phyloP scores from a whole-genome alignment of 2,329 filamentous ascomycete species.

The Paecilomyces niveus region DNA sequence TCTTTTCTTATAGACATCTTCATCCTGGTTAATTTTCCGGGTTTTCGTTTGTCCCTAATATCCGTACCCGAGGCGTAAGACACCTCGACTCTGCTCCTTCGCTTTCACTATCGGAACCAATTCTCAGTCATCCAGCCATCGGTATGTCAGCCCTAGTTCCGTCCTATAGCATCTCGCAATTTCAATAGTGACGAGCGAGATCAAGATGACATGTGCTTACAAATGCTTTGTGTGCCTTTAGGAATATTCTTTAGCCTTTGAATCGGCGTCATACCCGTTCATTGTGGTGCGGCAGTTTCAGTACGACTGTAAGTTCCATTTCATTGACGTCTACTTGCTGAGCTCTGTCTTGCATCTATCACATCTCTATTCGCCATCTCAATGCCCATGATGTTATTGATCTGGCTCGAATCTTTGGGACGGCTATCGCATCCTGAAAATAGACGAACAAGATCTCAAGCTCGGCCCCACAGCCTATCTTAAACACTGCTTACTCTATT shows the following conservation, averaged over 20 bases:
- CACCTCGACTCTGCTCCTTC: neutral
- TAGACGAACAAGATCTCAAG: neutral
- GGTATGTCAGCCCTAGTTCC: neutral
- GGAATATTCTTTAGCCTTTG: neutral
- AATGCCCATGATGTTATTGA: neutral
- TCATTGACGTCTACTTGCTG: neutral
- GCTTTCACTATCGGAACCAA: neutral
- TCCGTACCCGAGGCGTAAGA: neutral
- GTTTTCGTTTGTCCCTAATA: neutral
- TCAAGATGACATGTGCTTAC: neutral
- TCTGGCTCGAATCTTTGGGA: neutral
- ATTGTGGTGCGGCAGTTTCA: neutral
- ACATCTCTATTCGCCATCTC: neutral
- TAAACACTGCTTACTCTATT: neutral
- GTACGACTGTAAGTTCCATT: neutral
- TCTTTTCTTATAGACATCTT: neutral
- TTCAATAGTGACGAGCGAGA: neutral
- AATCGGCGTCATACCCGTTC: neutral
- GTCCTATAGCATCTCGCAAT: neutral
- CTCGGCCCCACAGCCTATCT: neutral
- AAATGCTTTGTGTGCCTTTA: neutral
- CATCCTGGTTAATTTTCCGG: neutral
- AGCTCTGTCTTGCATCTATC: too few relatives aligned
- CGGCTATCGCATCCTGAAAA: neutral
- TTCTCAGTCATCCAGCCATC: neutral